Evolutionary conservation across 106 monocot genomes (phyloP).

Genomic region (Platanthera guangdongensis): DNA sequence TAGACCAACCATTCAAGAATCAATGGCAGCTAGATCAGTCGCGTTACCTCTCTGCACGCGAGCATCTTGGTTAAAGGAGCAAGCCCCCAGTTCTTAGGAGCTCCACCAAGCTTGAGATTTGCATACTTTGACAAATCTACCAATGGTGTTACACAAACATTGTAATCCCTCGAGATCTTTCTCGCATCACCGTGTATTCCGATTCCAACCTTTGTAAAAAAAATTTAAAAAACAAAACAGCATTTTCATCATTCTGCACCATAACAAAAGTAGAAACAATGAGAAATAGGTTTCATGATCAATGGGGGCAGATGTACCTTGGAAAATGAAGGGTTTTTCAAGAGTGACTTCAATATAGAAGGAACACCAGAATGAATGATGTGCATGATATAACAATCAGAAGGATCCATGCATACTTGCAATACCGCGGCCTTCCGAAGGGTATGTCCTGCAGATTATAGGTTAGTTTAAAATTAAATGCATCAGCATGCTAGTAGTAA

Average conservation of each 20-base stretch:
- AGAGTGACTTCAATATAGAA: slow-evolving; percentile 41
- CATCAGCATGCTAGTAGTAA: not conserved
- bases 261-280: not conserved
- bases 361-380: slow-evolving; percentile 86
- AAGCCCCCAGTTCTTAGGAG: slow-evolving; percentile 61
- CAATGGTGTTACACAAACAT: slow-evolving; percentile 41
- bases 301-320: slow-evolving; percentile 40
- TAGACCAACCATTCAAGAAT: not conserved
- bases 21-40: not conserved
- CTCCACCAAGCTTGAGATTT: slow-evolving; percentile 62
- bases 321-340: slow-evolving; percentile 53
- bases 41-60: slow-evolving; percentile 63
- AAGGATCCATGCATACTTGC: slow-evolving; percentile 70
- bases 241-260: not conserved
- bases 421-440: slow-evolving; percentile 75
- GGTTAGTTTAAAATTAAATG: not conserved
- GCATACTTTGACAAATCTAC: slow-evolving; percentile 73
- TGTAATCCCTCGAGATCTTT: slow-evolving; percentile 69
- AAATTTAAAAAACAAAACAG: not conserved
- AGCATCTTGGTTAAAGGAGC: slow-evolving; percentile 64
- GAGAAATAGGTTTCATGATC: not conserved
- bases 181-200: slow-evolving; percentile 60
- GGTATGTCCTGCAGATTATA: slow-evolving; percentile 44
- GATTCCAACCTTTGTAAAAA: slow-evolving; percentile 64
- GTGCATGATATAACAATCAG: slow-evolving; percentile 74